phyloP scores from a whole-genome alignment of 2,329 filamentous ascomycete species.

The Trichoderma sp. region DNA sequence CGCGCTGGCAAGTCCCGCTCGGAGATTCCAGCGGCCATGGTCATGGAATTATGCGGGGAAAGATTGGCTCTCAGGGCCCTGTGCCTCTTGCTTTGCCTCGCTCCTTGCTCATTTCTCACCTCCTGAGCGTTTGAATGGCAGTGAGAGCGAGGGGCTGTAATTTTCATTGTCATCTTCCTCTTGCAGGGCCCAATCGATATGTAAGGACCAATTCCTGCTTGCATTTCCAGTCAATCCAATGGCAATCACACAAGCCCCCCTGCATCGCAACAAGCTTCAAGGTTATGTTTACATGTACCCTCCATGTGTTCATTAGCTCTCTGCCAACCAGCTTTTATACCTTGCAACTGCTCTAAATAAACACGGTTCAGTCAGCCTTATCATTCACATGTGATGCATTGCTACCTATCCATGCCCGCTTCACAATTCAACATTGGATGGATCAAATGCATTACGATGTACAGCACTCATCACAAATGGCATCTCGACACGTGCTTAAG shows the following conservation, averaged over 20 bases:
- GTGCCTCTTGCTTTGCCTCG: not conserved
- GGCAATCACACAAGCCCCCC: not conserved
- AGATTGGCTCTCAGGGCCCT: conserved; percentile 2
- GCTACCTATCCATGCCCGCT: not conserved
- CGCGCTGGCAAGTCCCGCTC: not conserved
- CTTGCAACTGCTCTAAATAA: not conserved
- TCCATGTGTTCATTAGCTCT: not conserved
- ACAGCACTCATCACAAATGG: not conserved
- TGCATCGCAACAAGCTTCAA: not conserved
- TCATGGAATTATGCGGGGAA: not conserved
- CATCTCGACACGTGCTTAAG: not conserved
- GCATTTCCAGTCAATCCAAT: not conserved
- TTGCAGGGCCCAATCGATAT: not conserved
- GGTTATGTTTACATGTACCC: not conserved
- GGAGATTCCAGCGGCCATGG: not conserved
- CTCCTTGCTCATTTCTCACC: not conserved
- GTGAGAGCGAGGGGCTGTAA: not conserved
- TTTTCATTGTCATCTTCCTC: not conserved
- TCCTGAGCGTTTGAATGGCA: not conserved
- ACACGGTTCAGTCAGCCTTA: not conserved
- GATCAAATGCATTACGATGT: too few species aligned
- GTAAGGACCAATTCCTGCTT: not conserved
- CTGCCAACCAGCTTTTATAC: not conserved
- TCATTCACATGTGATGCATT: not conserved
- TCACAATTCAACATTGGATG: not conserved